Evolutionary conservation across 192 early-diverging fungal genomes (phyloP), one percentile per base, ranked within the genome.

Genomic region (Coemansia sp.): DNA sequence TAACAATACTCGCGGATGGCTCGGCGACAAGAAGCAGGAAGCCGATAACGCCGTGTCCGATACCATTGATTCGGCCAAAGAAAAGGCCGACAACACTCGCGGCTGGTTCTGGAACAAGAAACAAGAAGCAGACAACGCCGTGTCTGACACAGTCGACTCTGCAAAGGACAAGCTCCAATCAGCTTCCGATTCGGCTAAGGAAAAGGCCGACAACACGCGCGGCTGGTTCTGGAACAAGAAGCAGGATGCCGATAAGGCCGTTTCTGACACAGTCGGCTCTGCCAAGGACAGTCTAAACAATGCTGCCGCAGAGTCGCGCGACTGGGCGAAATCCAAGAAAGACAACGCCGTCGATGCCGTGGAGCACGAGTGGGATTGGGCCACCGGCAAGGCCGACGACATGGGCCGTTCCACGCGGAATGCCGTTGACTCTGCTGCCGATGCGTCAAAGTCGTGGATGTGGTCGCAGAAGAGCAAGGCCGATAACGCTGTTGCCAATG

Each of bases 191-290:
- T 26, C 6, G 19, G 64, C 40, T 21, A 61, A 68, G 41, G 23
- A 64, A 18, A 47, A 58, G 4, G 75, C 69, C 9, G 69, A 76
- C 10, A 47, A 63, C 9, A 60, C 74, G 6, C 68, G 65, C 26
- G 69, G 69, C 42, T 77, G 75, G 75, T 72, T 72, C 63, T 62
- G 70, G 75, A 65, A 37, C 70, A 72, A 62, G 48, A 77, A 72
- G 21, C 49, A 72, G 15, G 63, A 67, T 2, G 52, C 59, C 13
- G 62, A 71, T 18, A 47, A 61, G 12, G 54, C 71, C 3, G 54
- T 61, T 6, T 13, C 45, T 9, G 63, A 69, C 9, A 23, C 57
- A 1, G 56, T 42, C 9, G 53, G 54, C 42, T 40, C 40, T 3
- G 64, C 68, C 4, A 45, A 63, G n/a, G 73, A 69, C 39, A 47